A percentile compares a stretch with the other conserved stretches of the same genome.
Conservation (phyloP, 139 green algal genomes). For the Prasinococcaceae sp. region DNA sequence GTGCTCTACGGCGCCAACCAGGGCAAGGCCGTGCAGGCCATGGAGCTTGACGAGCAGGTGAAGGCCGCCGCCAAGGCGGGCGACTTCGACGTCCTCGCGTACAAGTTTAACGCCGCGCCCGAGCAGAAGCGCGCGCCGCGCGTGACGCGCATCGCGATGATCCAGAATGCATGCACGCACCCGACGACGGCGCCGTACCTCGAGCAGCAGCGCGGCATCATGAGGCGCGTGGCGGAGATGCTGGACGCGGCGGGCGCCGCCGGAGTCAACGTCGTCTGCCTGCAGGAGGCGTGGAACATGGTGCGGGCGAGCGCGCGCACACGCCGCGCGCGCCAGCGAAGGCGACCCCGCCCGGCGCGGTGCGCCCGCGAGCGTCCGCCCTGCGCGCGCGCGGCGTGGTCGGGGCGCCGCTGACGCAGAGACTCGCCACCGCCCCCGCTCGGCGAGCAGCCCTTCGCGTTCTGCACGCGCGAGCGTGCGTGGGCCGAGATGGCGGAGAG, state of each 20-base stretch:
- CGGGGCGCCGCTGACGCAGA: too few relatives aligned
- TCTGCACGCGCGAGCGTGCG: slow-evolving; percentile 83
- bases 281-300: slow-evolving; percentile 89
- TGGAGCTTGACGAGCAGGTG: slow-evolving; percentile 17
- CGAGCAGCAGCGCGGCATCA: slow-evolving; percentile 62
- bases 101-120: slow-evolving; percentile 46
- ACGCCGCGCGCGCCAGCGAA: too few relatives aligned
- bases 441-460: slow-evolving; percentile 94
- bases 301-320: too few relatives aligned
- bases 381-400: too few relatives aligned
- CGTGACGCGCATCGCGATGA: slow-evolving; percentile 51
- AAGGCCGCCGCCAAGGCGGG: not conserved
- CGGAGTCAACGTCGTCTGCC: slow-evolving; percentile 76
- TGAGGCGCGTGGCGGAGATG: slow-evolving; percentile 39
- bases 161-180: slow-evolving; percentile 67
- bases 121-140: slow-evolving; percentile 67
- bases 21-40: slow-evolving; percentile 32
- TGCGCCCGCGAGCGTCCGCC: too few relatives aligned
- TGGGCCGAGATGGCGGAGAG: slow-evolving; percentile 90
- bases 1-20: slow-evolving; percentile 63
- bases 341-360: too few relatives aligned
- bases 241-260: slow-evolving; percentile 52
- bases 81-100: slow-evolving; percentile 58
- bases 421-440: too few relatives aligned
- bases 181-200: slow-evolving; percentile 65